Percentiles rank a stretch among this genome's conserved stretches.
phyloP scores from a whole-genome alignment of 495 filamentous ascomycete genomes.

The Penicillium arizonense region DNA sequence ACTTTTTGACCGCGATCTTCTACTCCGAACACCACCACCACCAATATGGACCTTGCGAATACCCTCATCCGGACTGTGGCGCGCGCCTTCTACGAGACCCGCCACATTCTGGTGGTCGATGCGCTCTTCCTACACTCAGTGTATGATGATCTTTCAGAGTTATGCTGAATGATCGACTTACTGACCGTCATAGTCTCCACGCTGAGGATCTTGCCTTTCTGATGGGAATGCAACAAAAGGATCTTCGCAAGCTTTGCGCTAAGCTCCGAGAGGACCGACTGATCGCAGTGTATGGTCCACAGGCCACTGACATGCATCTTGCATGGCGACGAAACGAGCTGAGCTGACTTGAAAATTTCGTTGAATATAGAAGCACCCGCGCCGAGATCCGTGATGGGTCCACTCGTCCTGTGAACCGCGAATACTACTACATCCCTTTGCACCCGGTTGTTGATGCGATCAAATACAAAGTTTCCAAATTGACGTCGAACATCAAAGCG shows the following conservation, averaged over 20 bases:
- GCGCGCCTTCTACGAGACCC: constrained; percentile 89
- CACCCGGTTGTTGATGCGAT: constrained; percentile 93
- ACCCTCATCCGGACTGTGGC: constrained; percentile 83
- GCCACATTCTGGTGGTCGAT: constrained; percentile 87
- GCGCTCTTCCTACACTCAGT: constrained; percentile 89
- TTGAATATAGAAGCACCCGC: constrained; percentile 64
- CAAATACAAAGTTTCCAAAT: constrained; percentile 85
- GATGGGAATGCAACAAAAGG: constrained; percentile 83
- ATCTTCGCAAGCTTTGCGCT: constrained; percentile 82
- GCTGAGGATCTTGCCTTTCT: constrained; percentile 85
- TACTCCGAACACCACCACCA: not conserved
- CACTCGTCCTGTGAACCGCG: constrained; percentile 75
- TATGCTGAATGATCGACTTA: constrained; percentile 1
- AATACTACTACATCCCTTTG: constrained; percentile 96
- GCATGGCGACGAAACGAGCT: constrained; percentile 4
- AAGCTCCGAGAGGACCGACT: constrained; percentile 82
- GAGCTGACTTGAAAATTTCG: constrained; percentile 1
- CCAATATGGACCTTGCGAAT: constrained; percentile 78
- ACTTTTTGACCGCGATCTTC: not conserved
- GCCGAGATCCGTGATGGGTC: constrained; percentile 77
- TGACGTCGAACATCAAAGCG: constrained; percentile 80
- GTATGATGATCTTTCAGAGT: constrained; percentile 42
- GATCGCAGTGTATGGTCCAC: constrained; percentile 63
- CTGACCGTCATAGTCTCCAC: constrained; percentile 56
- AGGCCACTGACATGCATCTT: not conserved